These are phyloP conservation scores for Austroboletus niveus DNA, from an alignment of 1,284 basidiomycete species.

Conservation along the genomic window DNA sequence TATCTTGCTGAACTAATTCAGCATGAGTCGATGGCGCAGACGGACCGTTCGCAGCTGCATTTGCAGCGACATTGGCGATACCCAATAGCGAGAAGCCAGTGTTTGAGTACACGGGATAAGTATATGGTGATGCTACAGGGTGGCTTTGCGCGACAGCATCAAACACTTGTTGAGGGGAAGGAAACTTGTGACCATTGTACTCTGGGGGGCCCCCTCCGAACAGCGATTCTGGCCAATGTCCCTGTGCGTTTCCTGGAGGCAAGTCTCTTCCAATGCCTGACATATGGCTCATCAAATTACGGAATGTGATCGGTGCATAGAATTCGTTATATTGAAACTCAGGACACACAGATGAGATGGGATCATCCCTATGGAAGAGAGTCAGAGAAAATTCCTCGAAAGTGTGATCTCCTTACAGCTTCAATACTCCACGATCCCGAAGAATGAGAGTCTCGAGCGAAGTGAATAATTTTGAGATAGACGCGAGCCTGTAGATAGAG, in stretches of 20 bases:
- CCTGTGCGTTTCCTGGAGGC: slow-evolving; percentile 38
- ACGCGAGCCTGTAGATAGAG: slow-evolving; percentile 48
- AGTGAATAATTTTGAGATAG: slow-evolving; percentile 48
- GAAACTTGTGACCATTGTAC: slow-evolving; percentile 31
- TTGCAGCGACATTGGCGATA: slow-evolving; percentile 42
- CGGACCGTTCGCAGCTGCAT: slow-evolving; percentile 27
- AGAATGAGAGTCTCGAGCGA: slow-evolving; percentile 46
- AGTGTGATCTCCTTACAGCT: slow-evolving; percentile 32
- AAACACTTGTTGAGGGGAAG: slow-evolving; percentile 32
- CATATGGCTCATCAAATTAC: slow-evolving; percentile 46
- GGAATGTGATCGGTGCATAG: slow-evolving; percentile 41
- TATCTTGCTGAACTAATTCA: slow-evolving; percentile 41
- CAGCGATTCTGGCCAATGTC: slow-evolving; percentile 37
- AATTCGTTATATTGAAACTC: slow-evolving; percentile 22
- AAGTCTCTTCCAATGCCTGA: slow-evolving; percentile 47
- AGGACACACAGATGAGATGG: slow-evolving; percentile 21
- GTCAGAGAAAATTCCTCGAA: not conserved
- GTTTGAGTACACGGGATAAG: slow-evolving; percentile 50
- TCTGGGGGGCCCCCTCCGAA: slow-evolving; percentile 27
- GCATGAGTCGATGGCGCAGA: slow-evolving; percentile 36
- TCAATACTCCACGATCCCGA: slow-evolving; percentile 41
- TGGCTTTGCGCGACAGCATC: slow-evolving; percentile 35
- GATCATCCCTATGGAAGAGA: slow-evolving; percentile 16
- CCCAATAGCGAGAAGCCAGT: slow-evolving; percentile 44
- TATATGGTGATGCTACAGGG: slow-evolving; percentile 41